phyloP scores from a whole-genome alignment of 208 protist species.

The Acanthamoeba rhysodes region DNA sequence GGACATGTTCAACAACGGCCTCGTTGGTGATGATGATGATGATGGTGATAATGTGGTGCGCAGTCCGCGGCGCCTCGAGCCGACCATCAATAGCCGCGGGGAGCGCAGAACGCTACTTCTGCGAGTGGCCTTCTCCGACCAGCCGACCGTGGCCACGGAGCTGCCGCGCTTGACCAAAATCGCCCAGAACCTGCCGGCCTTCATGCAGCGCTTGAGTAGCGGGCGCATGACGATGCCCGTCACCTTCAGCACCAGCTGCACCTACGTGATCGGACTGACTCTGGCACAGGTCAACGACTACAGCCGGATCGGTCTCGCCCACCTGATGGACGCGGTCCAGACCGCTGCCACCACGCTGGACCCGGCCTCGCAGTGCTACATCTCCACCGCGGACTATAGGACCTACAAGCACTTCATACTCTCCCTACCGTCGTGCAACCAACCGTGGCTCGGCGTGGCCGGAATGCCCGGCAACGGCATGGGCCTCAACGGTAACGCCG shows the following conservation, averaged over 20 bases:
- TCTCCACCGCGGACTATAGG: not conserved
- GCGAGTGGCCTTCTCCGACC: not conserved
- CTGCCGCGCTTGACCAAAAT: not conserved
- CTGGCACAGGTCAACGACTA: not conserved
- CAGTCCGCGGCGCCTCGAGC: not conserved
- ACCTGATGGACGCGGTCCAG: not conserved
- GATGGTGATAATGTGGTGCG: not conserved
- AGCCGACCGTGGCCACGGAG: not conserved
- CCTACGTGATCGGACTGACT: not conserved
- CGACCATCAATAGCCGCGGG: not conserved
- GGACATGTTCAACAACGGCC: no score
- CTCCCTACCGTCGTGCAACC: not conserved
- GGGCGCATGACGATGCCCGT: not conserved
- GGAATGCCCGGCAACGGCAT: not conserved
- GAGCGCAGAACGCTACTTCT: not conserved
- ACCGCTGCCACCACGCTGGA: not conserved
- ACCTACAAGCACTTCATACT: not conserved
- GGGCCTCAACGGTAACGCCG: not conserved
- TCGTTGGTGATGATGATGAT: not conserved
- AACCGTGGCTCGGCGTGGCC: not conserved
- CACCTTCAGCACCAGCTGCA: not conserved
- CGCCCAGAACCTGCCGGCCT: not conserved
- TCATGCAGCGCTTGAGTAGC: not conserved
- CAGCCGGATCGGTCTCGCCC: not conserved
- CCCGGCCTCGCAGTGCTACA: not conserved